phyloP scores from a whole-genome alignment of 345 rosid genomes.

The Citrus australasica region DNA sequence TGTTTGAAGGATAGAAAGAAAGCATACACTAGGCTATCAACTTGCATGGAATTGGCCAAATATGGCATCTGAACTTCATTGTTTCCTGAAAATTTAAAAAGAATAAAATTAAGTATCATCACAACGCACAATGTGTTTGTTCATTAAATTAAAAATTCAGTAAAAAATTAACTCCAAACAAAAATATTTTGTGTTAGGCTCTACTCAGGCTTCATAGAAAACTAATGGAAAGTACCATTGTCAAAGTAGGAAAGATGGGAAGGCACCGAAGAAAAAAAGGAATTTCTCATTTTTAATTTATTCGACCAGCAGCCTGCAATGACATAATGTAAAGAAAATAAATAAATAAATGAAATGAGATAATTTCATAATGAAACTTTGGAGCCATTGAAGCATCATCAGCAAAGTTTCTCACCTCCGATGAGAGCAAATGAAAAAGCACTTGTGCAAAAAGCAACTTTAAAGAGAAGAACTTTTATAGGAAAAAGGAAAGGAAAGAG shows the following conservation, averaged over 20 bases:
- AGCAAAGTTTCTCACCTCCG: neutral
- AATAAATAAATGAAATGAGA: neutral
- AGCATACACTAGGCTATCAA: slow-evolving; percentile 39
- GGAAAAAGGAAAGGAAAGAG: neutral
- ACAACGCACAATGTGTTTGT: neutral
- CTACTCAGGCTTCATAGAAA: neutral
- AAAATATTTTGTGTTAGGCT: neutral
- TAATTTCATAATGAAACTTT: neutral
- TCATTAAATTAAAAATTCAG: neutral
- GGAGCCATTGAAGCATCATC: neutral
- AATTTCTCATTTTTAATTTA: slow-evolving; percentile 38
- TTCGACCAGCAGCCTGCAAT: neutral
- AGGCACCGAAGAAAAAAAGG: slow-evolving; percentile 26
- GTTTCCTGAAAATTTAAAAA: slow-evolving; percentile 29
- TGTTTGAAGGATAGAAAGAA: too few species aligned
- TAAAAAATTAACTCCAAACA: neutral
- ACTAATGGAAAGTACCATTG: neutral
- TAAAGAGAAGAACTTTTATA: neutral
- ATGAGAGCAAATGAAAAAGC: neutral
- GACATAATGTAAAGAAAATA: neutral
- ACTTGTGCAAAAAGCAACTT: neutral
- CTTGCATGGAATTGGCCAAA: slow-evolving; percentile 23
- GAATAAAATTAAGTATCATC: neutral
- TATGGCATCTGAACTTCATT: slow-evolving; percentile 36
- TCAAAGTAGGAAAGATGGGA: slow-evolving; percentile 34